Base-by-base conservation (phyloP, 2,329 filamentous ascomycete genomes). In the Macrophomina phaseolina region DNA sequence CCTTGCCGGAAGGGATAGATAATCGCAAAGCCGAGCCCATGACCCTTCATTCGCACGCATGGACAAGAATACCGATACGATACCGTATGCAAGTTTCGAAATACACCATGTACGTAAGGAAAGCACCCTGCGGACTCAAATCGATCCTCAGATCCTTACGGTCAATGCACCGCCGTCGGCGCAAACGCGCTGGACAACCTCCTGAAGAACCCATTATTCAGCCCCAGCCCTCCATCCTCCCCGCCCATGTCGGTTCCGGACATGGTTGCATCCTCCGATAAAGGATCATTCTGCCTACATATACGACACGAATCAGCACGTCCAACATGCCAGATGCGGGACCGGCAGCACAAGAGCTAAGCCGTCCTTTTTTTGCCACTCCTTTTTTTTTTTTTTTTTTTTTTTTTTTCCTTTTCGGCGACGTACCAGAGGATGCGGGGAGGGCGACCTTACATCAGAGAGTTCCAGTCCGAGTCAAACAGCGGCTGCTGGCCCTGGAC, bases 361-460 rank as follows among this genome's bases (percentile, higher is more conserved):
- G 3, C 23, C 1, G 23, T 1, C 23, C 23, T 23, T 23, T 18
- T 18, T 23, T 23, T 23, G 23, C 23, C 23, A 23, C 23, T 23
- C 3, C 23, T 23, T 23, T 3, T 23, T 23, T 23, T 23, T 23
- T 23, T 23, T 23, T 23, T 23, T 23, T 23, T 18, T 18, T 23
- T 23, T 3, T 2, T 2, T 23, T 23, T 23, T 18, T 18, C 18
- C 3, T 23, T 23, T 23, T 23, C 2, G 23, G 23, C 23, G 23
- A 61, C 32, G 30, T 23, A 53, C 18, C 34, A 56, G 28, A n/a
- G 49, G 5, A 53, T 48, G 52, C 34, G 52, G 32, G 36, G 36
- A 38, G 36, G 36, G 36, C 36, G 36, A 48, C 53, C 65, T 63
- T 67, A 67, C 65, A 67, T 63, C 30, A 67, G 63, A 67, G 56